phyloP scores from a whole-genome alignment of 352 stramenopile genomes.

The Plasmopara halstedii region DNA sequence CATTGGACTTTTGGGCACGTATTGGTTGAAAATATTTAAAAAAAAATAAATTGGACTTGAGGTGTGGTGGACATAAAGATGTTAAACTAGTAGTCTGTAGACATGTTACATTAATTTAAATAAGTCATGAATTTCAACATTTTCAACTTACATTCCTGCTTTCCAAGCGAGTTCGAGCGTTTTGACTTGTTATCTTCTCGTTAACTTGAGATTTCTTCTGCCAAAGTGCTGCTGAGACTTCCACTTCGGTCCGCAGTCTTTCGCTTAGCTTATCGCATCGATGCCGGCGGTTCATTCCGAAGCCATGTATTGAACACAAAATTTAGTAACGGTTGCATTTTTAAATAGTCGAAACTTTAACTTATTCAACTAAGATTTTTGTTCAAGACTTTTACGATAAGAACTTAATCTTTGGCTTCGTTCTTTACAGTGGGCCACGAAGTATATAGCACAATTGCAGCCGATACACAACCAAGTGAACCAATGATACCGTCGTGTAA shows the following conservation, averaged over 20 bases:
- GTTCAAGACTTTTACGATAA: too few relatives aligned
- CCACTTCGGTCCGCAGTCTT: slow-evolving; percentile 38
- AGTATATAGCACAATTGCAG: slow-evolving; percentile 80
- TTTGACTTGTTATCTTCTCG: slow-evolving; percentile 1
- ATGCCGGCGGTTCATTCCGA: slow-evolving; percentile 14
- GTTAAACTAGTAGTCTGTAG: not conserved
- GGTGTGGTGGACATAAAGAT: slow-evolving; percentile 20
- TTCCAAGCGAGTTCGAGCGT: not conserved
- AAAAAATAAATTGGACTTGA: slow-evolving; percentile 60
- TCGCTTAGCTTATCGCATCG: slow-evolving; percentile 38
- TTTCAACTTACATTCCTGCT: not conserved
- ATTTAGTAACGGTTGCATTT: slow-evolving; percentile 7
- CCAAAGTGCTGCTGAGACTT: slow-evolving; percentile 21
- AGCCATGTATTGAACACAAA: not conserved
- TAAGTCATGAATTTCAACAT: not conserved
- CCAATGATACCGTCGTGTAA: slow-evolving; percentile 83
- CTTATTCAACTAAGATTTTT: too few relatives aligned
- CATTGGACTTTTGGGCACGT: not conserved
- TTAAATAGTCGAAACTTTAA: too few relatives aligned
- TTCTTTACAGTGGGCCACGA: slow-evolving; percentile 51
- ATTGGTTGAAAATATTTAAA: slow-evolving; percentile 81
- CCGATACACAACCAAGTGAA: slow-evolving; percentile 69
- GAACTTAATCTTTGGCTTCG: slow-evolving; percentile 16
- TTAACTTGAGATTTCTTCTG: slow-evolving; percentile 2
- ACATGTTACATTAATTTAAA: too few relatives aligned